Evolutionary conservation across 257 asterid genomes (phyloP), one percentile per base, ranked within the genome.

Genomic region (Avicennia marina): DNA sequence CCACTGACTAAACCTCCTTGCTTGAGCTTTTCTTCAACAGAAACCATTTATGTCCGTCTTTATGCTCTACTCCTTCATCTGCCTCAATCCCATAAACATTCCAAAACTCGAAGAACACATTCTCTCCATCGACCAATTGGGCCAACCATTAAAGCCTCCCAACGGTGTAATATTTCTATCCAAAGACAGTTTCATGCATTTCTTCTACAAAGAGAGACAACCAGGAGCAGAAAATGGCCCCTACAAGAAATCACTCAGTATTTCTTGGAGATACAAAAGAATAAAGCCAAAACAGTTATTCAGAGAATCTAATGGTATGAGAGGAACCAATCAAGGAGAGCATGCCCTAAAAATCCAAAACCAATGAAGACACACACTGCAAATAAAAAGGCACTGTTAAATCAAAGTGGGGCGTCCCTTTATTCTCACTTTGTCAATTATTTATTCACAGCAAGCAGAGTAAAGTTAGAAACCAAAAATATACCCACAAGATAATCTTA

Each of bases 401-500:
- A 82, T 78, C 87, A 69, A 71, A 64, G 91, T 80, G 88, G 91
- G 89, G 81, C 81, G 76, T 70, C 68, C 50, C 58, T 51, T 59
- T 72, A 53, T 60, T 26, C 67, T 63, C 47, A 51, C 67, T 52
- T 62, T 53, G 72, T 52, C 71, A 73, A 40, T 60, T 66, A 49
- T 72, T 48, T 79, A 74, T 68, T 74, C 55, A 70, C 57, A 59
- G 49, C 60, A 18, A 63, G 70, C 66, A 57, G 31, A 56, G 43
- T 29, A 31, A 54, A 68, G 38, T 50, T 54, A 40, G 72, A 46
- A 32, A 20, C 54, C 27, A 24, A 53, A 64, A 46, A 62, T 63
- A 63, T 4, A 52, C 21, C n/a, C n/a, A 48, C 58, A 51, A 45
- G 41, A 60, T 20, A 11, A 50, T 15, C n/a, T n/a, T 45, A 44